Evolutionary conservation across 176 grass and related monocot species (phyloP), one percentile per base, ranked within the genome.

Genomic region (Oryza rufipogon): DNA sequence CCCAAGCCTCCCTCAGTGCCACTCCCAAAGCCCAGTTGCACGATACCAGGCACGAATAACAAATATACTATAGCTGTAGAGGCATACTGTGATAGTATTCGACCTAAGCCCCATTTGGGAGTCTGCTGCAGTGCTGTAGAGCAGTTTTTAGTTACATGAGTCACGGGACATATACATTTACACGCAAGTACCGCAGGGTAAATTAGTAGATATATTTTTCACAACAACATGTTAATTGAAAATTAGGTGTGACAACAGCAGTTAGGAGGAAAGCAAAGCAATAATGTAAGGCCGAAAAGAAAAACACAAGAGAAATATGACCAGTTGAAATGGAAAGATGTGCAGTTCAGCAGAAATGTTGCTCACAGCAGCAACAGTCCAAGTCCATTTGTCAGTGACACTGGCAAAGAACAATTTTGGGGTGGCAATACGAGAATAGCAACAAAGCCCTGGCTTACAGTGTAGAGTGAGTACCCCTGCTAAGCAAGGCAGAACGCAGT

Each of bases 291-390:
- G 0, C n/a, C 9, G 1, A 49, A 80, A 56, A 6, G 4, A 23
- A 14, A 7, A 76, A 64, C 17, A 77, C 2, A 48, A 41, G 3
- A 26, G 12, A 33, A 20, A 5, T 14, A 38, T 0, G 30, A 38
- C 4, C 8, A 20, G 19, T 77, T 41, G 8, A 1, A 17, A 69
- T 42, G 33, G 4, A 69, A 51, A 39, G 51, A 4, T 52, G 6
- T 22, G 2, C 10, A 20, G 28, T 42, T n/a, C 38, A 36, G 9
- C 42, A 34, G 70, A 39, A 61, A 66, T 8, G 32, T 52, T 76
- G 20, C 66, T 67, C 71, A 7, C 32, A 68, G 34, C 65, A 46
- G 26, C 49, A 78, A 11, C 74, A 85, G 48, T 78, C 17, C 20
- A 58, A 20, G 19, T 20, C 19, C 54, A 58, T n/a, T 38, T 41